Conservation (phyloP, 345 rosid genomes). For the Hevea brasiliensis region DNA sequence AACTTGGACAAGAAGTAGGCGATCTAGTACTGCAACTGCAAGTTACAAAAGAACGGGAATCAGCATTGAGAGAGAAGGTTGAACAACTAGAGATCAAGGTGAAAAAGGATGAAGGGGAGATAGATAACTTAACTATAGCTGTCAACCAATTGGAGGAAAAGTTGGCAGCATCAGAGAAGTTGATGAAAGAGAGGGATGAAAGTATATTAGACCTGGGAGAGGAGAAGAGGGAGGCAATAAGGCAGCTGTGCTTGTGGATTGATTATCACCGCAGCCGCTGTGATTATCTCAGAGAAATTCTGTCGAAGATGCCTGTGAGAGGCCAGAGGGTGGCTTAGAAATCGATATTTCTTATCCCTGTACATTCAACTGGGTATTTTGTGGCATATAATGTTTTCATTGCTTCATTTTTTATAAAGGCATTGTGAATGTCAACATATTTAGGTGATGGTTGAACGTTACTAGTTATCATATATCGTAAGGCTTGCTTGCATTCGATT, state of each 20-base stretch:
- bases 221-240: slow-evolving; percentile 86
- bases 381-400: neutral
- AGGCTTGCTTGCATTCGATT: neutral
- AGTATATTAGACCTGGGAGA: slow-evolving; percentile 51
- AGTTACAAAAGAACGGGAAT: slow-evolving; percentile 39
- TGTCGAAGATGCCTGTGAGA: slow-evolving; percentile 42
- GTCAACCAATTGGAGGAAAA: slow-evolving; percentile 36
- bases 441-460: slow-evolving; percentile 4
- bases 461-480: slow-evolving; percentile 8
- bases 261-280: slow-evolving; percentile 74
- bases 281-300: slow-evolving; percentile 51
- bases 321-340: slow-evolving; percentile 32
- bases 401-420: slow-evolving; percentile 12
- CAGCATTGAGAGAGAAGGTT: slow-evolving; percentile 36
- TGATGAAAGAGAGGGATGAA: slow-evolving; percentile 49
- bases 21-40: slow-evolving; percentile 37
- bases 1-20: slow-evolving; percentile 35
- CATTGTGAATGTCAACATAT: neutral
- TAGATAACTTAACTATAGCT: slow-evolving; percentile 39
- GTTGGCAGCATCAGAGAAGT: slow-evolving; percentile 45
- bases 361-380: slow-evolving; percentile 6
- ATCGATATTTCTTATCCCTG: neutral
- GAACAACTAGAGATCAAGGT: slow-evolving; percentile 46
- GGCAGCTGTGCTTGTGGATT: slow-evolving; percentile 82
- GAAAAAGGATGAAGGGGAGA: slow-evolving; percentile 53